Evolutionary conservation across 768 basidiomycete species (phyloP).

Genomic region (Cantharellus anzutake): DNA sequence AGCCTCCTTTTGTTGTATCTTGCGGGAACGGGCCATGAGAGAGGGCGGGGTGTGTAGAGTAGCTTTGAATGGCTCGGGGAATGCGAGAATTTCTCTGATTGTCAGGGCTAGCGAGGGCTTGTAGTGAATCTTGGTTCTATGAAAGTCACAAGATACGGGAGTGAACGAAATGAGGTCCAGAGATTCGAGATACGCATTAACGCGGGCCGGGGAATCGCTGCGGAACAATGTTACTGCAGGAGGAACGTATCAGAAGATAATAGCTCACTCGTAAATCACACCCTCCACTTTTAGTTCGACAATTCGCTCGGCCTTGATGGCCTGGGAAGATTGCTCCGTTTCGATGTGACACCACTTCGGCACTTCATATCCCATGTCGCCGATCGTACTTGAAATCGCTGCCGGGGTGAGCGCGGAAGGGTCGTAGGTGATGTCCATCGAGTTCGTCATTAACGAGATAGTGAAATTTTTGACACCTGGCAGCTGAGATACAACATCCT

Average conservation of each 20-base stretch:
- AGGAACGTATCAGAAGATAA: background rate
- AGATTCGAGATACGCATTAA: constrained; percentile 19
- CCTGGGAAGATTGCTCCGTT: background rate
- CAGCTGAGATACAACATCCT: constrained; percentile 4
- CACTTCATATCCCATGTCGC: constrained; percentile 31
- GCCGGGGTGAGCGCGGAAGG: constrained; percentile 2
- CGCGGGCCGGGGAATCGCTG: constrained; percentile 36
- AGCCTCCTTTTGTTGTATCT: constrained; percentile 41
- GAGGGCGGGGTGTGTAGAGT: constrained; percentile 32
- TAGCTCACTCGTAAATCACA: constrained; percentile 8
- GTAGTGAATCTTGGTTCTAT: constrained; percentile 29
- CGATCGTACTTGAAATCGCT: constrained; percentile 22
- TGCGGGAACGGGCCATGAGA: constrained; percentile 37
- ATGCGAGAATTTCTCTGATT: constrained; percentile 39
- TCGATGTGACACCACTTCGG: background rate
- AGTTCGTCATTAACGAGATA: constrained; percentile 9
- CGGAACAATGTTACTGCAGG: background rate
- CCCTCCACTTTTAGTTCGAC: constrained; percentile 41
- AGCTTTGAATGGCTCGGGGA: constrained; percentile 27
- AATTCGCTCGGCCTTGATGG: constrained; percentile 3
- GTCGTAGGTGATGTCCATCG: constrained; percentile 9
- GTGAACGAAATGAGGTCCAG: constrained; percentile 11
- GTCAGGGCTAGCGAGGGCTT: constrained; percentile 36
- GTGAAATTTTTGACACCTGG: constrained; percentile 1
- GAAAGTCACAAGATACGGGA: constrained; percentile 25